These are phyloP conservation scores for Leishmania mexicana DNA, from an alignment of 208 protist species.

Conservation along the genomic window DNA sequence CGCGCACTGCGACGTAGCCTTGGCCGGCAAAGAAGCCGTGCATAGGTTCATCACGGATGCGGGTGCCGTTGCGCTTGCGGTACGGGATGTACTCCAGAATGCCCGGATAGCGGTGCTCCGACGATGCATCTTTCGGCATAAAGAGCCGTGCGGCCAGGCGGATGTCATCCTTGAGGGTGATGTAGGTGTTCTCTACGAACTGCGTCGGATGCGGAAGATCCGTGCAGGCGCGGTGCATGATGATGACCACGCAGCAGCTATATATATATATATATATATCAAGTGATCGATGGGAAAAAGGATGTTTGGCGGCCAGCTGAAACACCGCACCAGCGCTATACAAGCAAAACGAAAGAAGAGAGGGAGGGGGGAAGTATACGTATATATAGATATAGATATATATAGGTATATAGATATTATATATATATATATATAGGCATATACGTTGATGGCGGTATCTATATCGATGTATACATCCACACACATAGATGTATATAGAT, in stretches of 20 bases:
- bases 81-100: conserved; percentile 77
- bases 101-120: conserved; percentile 36
- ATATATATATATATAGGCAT: too few species aligned
- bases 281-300: not conserved
- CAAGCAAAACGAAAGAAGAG: not conserved
- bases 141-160: conserved; percentile 53
- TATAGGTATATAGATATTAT: too few species aligned
- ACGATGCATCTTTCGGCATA: conserved; percentile 40
- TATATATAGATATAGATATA: too few species aligned
- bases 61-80: conserved; percentile 66
- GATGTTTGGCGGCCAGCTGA: not conserved
- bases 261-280: not conserved
- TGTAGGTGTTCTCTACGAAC: conserved; percentile 52
- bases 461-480: too few species aligned
- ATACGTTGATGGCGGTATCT: too few species aligned
- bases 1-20: conserved; percentile 53
- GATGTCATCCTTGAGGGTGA: conserved; percentile 46
- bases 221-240: not conserved
- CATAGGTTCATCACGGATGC: conserved; percentile 66
- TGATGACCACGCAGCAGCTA: too few species aligned
- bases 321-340: not conserved
- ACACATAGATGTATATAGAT: too few species aligned
- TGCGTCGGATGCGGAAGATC: conserved; percentile 38
- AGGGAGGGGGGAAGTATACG: not conserved
- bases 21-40: conserved; percentile 68